Conservation (phyloP, 306 rosid genomes). For the Malus sieversii region DNA sequence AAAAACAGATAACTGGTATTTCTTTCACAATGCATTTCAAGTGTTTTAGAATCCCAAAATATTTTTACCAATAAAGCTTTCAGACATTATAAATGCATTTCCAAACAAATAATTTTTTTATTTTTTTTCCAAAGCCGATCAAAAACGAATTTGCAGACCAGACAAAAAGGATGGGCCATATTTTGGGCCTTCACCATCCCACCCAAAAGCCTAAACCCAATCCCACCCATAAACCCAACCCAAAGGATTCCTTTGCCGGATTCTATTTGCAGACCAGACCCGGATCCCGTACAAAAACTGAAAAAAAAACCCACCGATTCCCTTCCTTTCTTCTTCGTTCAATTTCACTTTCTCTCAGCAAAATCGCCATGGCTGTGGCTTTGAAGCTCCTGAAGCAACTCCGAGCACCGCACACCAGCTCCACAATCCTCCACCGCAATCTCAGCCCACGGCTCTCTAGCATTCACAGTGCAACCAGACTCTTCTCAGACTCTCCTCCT, state of each 20-base stretch:
- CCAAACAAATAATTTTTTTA: no score
- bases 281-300: not conserved
- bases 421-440: not conserved
- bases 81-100: no score
- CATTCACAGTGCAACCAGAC: slow-evolving; percentile 12
- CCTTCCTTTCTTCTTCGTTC: not conserved
- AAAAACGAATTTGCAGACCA: no score
- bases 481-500: slow-evolving; percentile 36
- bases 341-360: not conserved
- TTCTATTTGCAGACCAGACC: not conserved
- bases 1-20: no score
- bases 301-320: no score
- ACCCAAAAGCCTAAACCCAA: not conserved
- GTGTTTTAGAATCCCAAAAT: no score
- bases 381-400: slow-evolving; percentile 30
- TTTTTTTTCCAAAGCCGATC: no score
- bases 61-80: no score
- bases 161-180: not conserved
- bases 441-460: not conserved
- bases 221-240: not conserved
- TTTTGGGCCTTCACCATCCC: not conserved
- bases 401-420: slow-evolving; percentile 18
- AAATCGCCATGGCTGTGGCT: slow-evolving; percentile 21
- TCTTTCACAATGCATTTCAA: no score
- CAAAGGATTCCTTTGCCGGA: not conserved